A percentile compares a stretch with the other conserved stretches of the same genome.
phyloP scores from a whole-genome alignment of 495 filamentous ascomycete species.

The Neurospora sp. region DNA sequence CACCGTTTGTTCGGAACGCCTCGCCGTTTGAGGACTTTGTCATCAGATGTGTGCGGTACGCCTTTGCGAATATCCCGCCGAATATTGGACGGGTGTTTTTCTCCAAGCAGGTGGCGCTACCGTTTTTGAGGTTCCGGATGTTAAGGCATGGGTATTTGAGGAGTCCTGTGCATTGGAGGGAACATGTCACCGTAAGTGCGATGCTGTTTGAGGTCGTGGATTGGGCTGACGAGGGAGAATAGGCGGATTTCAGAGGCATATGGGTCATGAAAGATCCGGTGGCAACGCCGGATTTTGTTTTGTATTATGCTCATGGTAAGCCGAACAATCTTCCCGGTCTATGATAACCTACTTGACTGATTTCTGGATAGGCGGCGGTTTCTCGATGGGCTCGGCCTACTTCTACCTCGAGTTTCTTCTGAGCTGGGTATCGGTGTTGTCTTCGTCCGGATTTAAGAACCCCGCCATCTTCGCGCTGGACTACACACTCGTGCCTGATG shows the following conservation, averaged over 20 bases:
- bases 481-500: conserved; percentile 69
- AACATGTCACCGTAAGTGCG: conserved; percentile 25
- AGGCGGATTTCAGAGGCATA: conserved; percentile 42
- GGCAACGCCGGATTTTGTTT: conserved; percentile 51
- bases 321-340: neutral
- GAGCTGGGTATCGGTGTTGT: conserved; percentile 50
- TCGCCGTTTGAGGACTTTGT: conserved; percentile 65
- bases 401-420: conserved; percentile 77
- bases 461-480: conserved; percentile 71
- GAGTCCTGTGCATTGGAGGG: conserved; percentile 53
- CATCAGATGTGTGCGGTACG: conserved; percentile 64
- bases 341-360: neutral
- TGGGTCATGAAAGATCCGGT: conserved; percentile 47
- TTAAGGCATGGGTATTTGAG: conserved; percentile 53
- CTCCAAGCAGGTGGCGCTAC: conserved; percentile 56
- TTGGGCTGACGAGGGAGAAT: conserved; percentile 1
- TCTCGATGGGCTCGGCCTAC: conserved; percentile 64
- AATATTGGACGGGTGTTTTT: conserved; percentile 64
- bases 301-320: conserved; percentile 67
- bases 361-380: conserved; percentile 49
- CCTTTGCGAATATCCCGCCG: conserved; percentile 58
- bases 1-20: conserved; percentile 54
- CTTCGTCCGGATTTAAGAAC: conserved; percentile 50
- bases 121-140: conserved; percentile 65
- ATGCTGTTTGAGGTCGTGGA: conserved; percentile 11